These are phyloP conservation scores for Hippophae tibetana DNA, from an alignment of 306 rosid species.

Conservation along the genomic window DNA sequence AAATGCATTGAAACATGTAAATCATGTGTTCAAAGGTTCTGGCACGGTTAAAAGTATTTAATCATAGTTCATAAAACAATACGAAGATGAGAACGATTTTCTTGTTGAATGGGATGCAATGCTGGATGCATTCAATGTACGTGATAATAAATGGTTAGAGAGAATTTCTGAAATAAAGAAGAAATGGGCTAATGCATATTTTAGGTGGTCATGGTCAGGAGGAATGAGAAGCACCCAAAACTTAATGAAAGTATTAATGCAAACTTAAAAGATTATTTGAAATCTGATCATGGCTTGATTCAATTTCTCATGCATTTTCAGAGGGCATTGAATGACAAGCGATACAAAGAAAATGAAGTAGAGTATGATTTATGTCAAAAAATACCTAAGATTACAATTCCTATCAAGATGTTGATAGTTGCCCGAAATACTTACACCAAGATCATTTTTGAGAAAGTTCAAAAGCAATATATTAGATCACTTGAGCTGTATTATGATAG, in stretches of 20 bases:
- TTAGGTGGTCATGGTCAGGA: too few species aligned
- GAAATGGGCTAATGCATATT: too few species aligned
- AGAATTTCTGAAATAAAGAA: too few species aligned
- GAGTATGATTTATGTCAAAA: background rate
- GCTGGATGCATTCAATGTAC: too few species aligned
- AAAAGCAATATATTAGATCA: background rate
- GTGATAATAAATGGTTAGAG: too few species aligned
- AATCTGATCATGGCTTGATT: background rate
- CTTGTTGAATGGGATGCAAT: too few species aligned
- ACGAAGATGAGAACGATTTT: background rate
- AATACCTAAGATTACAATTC: background rate
- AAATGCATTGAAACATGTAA: background rate
- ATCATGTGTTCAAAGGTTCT: background rate
- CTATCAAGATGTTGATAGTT: background rate
- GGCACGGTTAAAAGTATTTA: background rate
- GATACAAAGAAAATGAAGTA: background rate
- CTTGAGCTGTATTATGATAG: background rate
- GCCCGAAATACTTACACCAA: background rate
- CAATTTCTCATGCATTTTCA: background rate
- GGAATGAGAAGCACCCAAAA: background rate
- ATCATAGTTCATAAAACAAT: background rate
- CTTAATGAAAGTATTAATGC: slow-evolving; percentile 2
- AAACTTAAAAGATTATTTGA: background rate
- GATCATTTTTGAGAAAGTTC: background rate
- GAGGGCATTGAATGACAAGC: background rate